Percentiles rank a stretch among this genome's conserved stretches.
Evolutionary conservation across 2,329 filamentous ascomycete genomes (phyloP).

Genomic region (Diaporthe aspalathi): DNA sequence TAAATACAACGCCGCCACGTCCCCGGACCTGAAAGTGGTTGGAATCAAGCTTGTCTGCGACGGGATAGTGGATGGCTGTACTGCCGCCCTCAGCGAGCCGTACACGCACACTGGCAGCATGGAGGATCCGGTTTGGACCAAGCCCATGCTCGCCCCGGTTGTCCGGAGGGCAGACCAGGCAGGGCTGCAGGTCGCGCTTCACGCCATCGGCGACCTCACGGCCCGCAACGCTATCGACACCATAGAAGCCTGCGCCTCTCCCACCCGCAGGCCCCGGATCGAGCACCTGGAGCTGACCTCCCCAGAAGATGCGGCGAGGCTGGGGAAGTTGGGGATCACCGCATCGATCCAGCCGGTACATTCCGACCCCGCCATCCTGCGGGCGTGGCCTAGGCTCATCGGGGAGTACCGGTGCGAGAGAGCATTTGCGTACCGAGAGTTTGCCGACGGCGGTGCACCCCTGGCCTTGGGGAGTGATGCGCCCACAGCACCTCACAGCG

Average conservation of each 20-base stretch:
- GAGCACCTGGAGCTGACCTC: constrained; percentile 73
- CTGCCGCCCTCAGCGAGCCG: constrained; percentile 69
- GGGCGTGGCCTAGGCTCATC: constrained; percentile 70
- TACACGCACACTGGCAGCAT: constrained; percentile 62
- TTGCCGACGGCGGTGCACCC: constrained; percentile 63
- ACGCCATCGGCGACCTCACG: constrained; percentile 73
- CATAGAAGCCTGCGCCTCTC: constrained; percentile 56
- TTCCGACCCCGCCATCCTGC: constrained; percentile 69
- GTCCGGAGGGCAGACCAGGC: constrained; percentile 64
- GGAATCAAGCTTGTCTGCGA: constrained; percentile 75
- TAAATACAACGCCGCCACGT: constrained; percentile 57
- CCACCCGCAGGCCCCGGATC: constrained; percentile 67
- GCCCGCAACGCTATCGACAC: constrained; percentile 68
- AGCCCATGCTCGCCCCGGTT: constrained; percentile 62
- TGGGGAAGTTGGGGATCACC: constrained; percentile 70
- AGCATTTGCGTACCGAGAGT: constrained; percentile 73
- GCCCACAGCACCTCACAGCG: constrained; percentile 67
- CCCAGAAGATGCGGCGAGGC: constrained; percentile 63
- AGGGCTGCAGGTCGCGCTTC: constrained; percentile 70
- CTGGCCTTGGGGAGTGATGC: constrained; percentile 70
- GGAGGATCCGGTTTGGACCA: constrained; percentile 66
- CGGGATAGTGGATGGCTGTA: constrained; percentile 74
- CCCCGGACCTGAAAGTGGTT: constrained; percentile 63
- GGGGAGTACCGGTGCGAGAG: constrained; percentile 64
- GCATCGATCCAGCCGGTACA: constrained; percentile 70